A percentile compares a stretch with the other conserved stretches of the same genome.
phyloP scores from a whole-genome alignment of 768 basidiomycete genomes.

The Tylopilus sp. region DNA sequence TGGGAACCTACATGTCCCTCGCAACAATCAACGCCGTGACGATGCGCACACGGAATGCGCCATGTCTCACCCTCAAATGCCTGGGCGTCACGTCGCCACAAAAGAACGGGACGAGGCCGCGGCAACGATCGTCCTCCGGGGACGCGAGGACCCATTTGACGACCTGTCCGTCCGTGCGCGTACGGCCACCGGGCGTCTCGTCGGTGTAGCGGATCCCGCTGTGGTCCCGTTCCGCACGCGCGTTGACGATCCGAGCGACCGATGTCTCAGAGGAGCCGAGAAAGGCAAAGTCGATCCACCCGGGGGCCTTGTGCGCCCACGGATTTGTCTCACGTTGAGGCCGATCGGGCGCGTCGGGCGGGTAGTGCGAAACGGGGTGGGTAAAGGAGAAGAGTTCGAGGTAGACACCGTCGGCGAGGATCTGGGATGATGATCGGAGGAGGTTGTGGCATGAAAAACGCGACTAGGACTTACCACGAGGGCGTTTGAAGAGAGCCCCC shows the following conservation, averaged over 20 bases:
- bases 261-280: slow-evolving; percentile 47
- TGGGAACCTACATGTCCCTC: slow-evolving; percentile 42
- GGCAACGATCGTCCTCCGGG: slow-evolving; percentile 21
- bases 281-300: slow-evolving; percentile 69
- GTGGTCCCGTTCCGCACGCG: slow-evolving; percentile 39
- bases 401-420: slow-evolving; percentile 49
- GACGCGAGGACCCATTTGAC: slow-evolving; percentile 58
- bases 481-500: slow-evolving; percentile 60
- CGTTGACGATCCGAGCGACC: slow-evolving; percentile 54
- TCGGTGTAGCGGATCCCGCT: slow-evolving; percentile 39
- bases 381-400: slow-evolving; percentile 70
- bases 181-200: slow-evolving; percentile 54
- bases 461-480: slow-evolving; percentile 45
- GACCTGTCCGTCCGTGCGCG: slow-evolving; percentile 49
- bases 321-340: slow-evolving; percentile 41
- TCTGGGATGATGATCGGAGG: slow-evolving; percentile 2
- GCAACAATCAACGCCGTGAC: neutral
- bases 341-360: slow-evolving; percentile 45
- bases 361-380: slow-evolving; percentile 51
- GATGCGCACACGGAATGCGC: neutral
- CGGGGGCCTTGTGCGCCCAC: slow-evolving; percentile 53
- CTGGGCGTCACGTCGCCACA: slow-evolving; percentile 72
- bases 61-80: slow-evolving; percentile 43
- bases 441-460: neutral
- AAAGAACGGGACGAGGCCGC: slow-evolving; percentile 59